These are phyloP conservation scores for Fusarium hostae DNA, from an alignment of 2,329 filamentous ascomycete species.

Conservation along the genomic window DNA sequence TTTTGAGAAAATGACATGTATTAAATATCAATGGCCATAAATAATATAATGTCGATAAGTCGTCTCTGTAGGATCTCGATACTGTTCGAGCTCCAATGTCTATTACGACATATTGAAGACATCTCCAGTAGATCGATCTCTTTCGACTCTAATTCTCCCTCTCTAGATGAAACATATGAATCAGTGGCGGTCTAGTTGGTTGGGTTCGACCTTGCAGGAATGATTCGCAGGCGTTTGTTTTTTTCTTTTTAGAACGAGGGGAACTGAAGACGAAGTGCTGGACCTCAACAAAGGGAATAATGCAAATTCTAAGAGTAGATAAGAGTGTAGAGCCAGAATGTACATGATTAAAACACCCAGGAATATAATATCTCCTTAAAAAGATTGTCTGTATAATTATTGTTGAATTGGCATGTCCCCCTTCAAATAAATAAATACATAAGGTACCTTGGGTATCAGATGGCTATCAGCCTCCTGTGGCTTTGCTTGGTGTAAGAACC, in stretches of 20 bases:
- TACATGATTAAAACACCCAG: background rate
- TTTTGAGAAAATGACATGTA: background rate
- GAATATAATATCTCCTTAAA: background rate
- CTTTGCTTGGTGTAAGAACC: background rate
- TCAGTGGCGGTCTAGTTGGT: conserved; percentile 10
- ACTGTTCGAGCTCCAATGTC: background rate
- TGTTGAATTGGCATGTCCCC: background rate
- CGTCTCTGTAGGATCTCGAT: background rate
- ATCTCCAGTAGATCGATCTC: background rate
- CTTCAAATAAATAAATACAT: background rate
- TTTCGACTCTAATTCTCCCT: background rate
- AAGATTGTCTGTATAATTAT: background rate
- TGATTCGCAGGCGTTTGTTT: conserved; percentile 22
- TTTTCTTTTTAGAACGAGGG: background rate
- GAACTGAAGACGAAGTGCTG: background rate
- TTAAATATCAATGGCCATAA: background rate
- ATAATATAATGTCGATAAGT: background rate
- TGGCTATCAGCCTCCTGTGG: conserved; percentile 26
- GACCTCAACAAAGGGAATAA: background rate
- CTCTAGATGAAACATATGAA: conserved; percentile 25
- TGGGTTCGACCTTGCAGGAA: conserved; percentile 21
- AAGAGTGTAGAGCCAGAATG: background rate
- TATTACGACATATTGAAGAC: background rate
- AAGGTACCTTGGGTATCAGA: background rate
- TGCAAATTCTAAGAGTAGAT: background rate